Base-by-base conservation (phyloP, 1,284 basidiomycete species). In the Apiotrichum brassicae region DNA sequence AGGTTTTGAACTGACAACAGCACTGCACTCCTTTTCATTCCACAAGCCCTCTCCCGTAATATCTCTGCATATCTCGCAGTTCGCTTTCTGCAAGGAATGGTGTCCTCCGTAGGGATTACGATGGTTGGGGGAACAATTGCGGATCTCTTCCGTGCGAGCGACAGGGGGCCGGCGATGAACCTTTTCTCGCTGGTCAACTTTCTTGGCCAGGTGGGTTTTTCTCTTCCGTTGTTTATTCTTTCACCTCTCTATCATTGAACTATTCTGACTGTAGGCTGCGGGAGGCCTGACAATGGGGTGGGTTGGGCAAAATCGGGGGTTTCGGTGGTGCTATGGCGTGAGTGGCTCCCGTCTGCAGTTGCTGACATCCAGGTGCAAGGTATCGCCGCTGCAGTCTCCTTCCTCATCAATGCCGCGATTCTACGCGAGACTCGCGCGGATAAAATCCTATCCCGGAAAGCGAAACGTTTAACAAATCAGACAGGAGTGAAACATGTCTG, bases 341-440 rank as follows among this genome's bases (percentile, higher is more conserved):
- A 26, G 46, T 47, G 11, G 18, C 12, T 13, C 16, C n/a, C 8
- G 6, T 18, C 6, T 12, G 12, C 35, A 5, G 32, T 3, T 2
- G 0, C 46, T 40, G 23, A 47, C 38, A 0, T n/a, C 3, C 46
- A 47, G 28, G 35, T 49, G 13, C 67, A 67, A 61, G 65, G 55
- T 5, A 58, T 70, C 20, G 47, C 58, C 2, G 59, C 62, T 4
- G 63, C 45, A 8, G 19, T 63, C 5, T 64, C 65, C 2, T 64
- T 66, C 39, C 28, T 65, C 9, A 49, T 69, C 43, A 68, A 65
- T 48, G 46, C 57, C 8, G 34, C 72, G 18, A 54, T 76, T 36
- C 64, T 77, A 14, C 53, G 61, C 16, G 72, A 75, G 39, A 71
- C 72, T n/a, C 59, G 74, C n/a, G 69, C 70, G 7, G 73, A 77